Evolutionary conservation across 2,329 filamentous ascomycete genomes (phyloP).

Genomic region (Gliomastix tumulicola): DNA sequence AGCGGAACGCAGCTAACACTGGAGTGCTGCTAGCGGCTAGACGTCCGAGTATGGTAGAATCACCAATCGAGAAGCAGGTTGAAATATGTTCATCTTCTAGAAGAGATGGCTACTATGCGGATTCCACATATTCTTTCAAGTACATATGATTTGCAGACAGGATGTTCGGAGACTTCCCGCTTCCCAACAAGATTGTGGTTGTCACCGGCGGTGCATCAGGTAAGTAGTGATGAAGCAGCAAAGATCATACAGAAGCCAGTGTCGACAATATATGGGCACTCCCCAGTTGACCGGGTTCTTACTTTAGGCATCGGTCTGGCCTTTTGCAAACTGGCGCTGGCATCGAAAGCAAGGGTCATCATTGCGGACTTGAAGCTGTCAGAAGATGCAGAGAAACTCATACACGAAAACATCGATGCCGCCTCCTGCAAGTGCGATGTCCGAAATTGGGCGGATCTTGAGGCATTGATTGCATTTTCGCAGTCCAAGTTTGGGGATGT

Average conservation of each 20-base stretch:
- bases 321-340: not conserved
- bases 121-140: too few relatives aligned
- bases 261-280: too few relatives aligned
- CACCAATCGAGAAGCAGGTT: too few relatives aligned
- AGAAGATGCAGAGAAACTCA: not conserved
- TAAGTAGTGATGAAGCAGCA: not conserved
- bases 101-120: too few relatives aligned
- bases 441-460: not conserved
- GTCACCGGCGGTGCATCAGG: not conserved
- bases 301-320: not conserved
- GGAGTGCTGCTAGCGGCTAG: too few relatives aligned
- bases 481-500: not conserved
- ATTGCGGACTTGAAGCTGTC: not conserved
- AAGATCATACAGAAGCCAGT: not conserved
- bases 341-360: not conserved
- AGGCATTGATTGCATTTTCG: not conserved
- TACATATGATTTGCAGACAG: too few relatives aligned
- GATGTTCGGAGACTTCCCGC: not conserved
- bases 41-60: too few relatives aligned
- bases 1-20: too few relatives aligned
- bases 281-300: too few relatives aligned
- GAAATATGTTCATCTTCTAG: too few relatives aligned
- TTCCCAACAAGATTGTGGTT: not conserved
- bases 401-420: not conserved
- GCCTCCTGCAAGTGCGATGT: not conserved